phyloP scores from a whole-genome alignment of 148 eudicot species.

The Heliosperma pusillum region DNA sequence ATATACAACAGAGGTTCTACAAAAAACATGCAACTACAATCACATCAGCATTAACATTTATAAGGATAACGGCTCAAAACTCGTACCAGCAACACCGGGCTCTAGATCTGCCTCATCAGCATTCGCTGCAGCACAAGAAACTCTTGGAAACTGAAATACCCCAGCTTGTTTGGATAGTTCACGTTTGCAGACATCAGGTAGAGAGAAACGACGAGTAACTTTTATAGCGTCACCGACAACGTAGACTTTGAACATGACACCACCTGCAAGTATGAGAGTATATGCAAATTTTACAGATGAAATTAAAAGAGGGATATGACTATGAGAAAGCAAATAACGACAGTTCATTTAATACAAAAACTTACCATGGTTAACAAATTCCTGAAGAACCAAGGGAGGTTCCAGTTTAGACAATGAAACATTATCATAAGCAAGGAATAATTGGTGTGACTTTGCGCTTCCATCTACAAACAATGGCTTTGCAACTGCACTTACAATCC shows the following conservation, averaged over 20 bases:
- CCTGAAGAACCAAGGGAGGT: conserved; percentile 68
- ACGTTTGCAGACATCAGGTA: conserved; percentile 56
- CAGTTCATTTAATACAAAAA: neutral
- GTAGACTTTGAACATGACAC: conserved; percentile 72
- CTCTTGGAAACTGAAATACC: conserved; percentile 65
- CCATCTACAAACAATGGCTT: conserved; percentile 69
- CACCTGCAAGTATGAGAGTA: conserved; percentile 34
- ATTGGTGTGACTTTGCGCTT: conserved; percentile 67
- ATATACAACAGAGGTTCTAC: no score
- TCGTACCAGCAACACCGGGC: conserved; percentile 56
- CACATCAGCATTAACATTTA: neutral
- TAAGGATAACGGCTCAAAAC: neutral
- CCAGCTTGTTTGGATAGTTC: conserved; percentile 51
- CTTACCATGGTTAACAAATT: conserved; percentile 66
- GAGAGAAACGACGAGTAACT: conserved; percentile 59
- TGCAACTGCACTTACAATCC: conserved; percentile 38
- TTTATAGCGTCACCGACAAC: conserved; percentile 57
- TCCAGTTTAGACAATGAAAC: conserved; percentile 54
- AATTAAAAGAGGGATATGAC: neutral
- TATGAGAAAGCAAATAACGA: neutral
- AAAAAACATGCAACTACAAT: no score
- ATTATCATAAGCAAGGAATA: conserved; percentile 60
- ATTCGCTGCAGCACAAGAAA: conserved; percentile 64
- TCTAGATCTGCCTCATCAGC: conserved; percentile 68
- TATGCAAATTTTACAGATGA: neutral